These are phyloP conservation scores for Pascua guehoae DNA, from an alignment of 1,284 basidiomycete genomes.

Conservation along the genomic window DNA sequence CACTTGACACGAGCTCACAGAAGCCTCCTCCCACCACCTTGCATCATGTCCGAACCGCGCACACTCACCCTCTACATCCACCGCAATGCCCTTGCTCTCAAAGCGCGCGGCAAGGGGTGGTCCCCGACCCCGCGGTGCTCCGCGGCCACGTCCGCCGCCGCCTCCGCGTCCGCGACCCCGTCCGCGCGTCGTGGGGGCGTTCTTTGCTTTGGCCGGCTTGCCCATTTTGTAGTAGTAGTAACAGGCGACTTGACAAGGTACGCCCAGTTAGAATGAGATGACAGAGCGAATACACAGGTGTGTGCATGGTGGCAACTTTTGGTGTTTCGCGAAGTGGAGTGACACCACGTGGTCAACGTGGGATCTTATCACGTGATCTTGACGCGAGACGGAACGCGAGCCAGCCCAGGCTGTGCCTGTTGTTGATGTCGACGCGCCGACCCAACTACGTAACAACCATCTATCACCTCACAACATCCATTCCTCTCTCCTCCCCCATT, in stretches of 20 bases:
- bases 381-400: too few relatives aligned
- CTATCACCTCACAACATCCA: too few relatives aligned
- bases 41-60: not conserved
- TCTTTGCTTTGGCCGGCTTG: constrained; percentile 19
- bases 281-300: too few relatives aligned
- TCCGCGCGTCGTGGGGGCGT: constrained; percentile 8
- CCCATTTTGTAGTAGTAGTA: constrained; percentile 8
- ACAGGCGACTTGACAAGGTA: not conserved
- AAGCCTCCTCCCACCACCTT: not conserved
- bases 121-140: constrained; percentile 4
- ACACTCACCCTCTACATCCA: constrained; percentile 11
- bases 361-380: too few relatives aligned
- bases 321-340: too few relatives aligned
- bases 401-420: too few relatives aligned
- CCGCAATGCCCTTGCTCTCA: constrained; percentile 1
- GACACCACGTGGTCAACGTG: too few relatives aligned
- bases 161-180: constrained; percentile 12
- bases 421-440: too few relatives aligned
- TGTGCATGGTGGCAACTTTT: too few relatives aligned
- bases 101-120: not conserved
- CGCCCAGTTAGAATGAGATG: too few relatives aligned
- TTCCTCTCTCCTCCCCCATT: too few relatives aligned
- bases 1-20: not conserved
- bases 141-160: constrained; percentile 4
- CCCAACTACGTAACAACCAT: too few relatives aligned